Evolutionary conservation across 768 basidiomycete species (phyloP), one percentile per base, ranked within the genome.

Genomic region (Rossbeevera mucosa): DNA sequence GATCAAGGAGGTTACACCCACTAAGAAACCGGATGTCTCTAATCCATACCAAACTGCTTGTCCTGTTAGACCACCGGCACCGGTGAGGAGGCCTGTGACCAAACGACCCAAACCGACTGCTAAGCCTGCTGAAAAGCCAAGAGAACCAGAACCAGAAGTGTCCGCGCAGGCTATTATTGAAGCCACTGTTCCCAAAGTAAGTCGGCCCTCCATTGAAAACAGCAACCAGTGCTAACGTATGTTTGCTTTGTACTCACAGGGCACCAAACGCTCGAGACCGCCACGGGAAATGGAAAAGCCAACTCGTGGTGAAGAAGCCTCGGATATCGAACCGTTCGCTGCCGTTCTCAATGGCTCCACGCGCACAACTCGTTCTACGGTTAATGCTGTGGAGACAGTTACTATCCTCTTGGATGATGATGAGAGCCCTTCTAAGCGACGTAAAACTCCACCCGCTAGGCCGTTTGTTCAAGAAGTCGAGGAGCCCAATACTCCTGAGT

Each of bases 11-110:
- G 81, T 78, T 7, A 83, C 85, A 0, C 84, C 85, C 0, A 74
- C 79, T 13, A 82, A 78, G 66, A 81, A 74, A 52, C 76, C 80
- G 20, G 88, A 86, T 59, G 76, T 89, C 40, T 80, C 79, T 47
- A 91, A 91, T 64, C 89, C 89, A 0, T 91, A 91, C 61, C 85
- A 90, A 64, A 76, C 79, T 18, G 81, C 83, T 14, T 86, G 80
- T 59, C 86, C 86, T 33, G 78, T 87, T 18, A 73, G 74, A 42
- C 75, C 74, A 11, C 75, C 78, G 3, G 68, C 73, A 46, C 76
- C 79, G 0, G 66, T 72, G 31, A 76, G 77, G 60, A 73, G 69
- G 38, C 66, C 58, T 16, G 56, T 61, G 22, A 63, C 69, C 22
- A 81, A 73, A 62, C 75, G 80, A 48, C 57, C 72, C 25, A 65